Evolutionary conservation across 805 yeast species (phyloP), one percentile per base, ranked within the genome.

Genomic region (Danielozyma ontarioensis): DNA sequence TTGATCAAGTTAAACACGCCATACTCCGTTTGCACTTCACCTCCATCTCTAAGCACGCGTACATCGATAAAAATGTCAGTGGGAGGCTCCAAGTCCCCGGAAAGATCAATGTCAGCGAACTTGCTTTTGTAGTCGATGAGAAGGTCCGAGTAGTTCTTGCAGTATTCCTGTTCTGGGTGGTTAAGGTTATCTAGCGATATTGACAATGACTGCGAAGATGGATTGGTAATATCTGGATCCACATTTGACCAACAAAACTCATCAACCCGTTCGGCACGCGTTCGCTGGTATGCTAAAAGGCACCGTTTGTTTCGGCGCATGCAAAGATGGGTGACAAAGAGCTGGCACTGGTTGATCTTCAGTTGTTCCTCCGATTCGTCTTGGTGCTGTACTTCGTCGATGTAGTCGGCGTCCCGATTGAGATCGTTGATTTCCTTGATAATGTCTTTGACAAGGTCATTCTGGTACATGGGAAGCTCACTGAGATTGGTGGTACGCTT

Each of bases 11-110:
- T 89, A 62, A 93, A 88, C 3, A 87, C 96, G 15, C 97, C 98
- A 48, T 90, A 90, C 55, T 90, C 98, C 0, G 98, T 93, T 52
- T 89, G 96, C 23, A 90, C 87, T 53, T 93, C 97, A 2, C 98
- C 98, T 0, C 95, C 97, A 49, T 90, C 95, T 53, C 83, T 83
- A 32, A 90, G 59, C 5, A 90, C 97, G 37, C 98, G 66, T 4
- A 93, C 97, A 50, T 90, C 98, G 7, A 90, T 84, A 47, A 90
- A 93, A 18, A 93, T 83, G 45, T 87, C 94, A 24, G 74, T 75
- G 1, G 98, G 97, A 0, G 98, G 98, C 15, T 75, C 84, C 44
- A 93, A 52, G n/a, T 85, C 78, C 0, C 97, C 97, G 18, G 90
- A 76, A 17, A 93, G 61, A 50, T 93, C 98, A 13, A 90, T 61